Evolutionary conservation across 2,329 filamentous ascomycete genomes (phyloP).

Genomic region (Mariannaea sp.): DNA sequence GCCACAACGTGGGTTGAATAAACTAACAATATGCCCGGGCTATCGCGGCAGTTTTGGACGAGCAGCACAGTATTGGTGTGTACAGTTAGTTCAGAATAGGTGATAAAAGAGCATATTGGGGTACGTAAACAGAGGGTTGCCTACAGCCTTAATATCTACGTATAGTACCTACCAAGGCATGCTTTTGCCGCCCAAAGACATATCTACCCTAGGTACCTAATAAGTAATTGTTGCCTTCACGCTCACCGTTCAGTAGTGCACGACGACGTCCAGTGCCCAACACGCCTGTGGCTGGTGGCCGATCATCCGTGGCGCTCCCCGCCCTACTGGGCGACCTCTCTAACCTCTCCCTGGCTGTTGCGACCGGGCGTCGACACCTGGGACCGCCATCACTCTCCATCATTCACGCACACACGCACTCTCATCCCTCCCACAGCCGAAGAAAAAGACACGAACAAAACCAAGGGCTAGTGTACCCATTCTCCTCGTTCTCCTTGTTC

Average conservation of each 20-base stretch:
- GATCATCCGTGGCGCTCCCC: constrained; percentile 35
- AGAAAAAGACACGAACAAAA: constrained; percentile 6
- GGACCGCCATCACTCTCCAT: constrained; percentile 16
- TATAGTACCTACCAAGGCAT: too few relatives aligned
- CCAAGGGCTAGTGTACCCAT: background rate
- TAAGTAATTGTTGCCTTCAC: too few relatives aligned
- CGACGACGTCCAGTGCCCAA: too few relatives aligned
- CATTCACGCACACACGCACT: constrained; percentile 23
- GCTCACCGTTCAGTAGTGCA: constrained; percentile 8
- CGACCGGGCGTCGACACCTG: background rate
- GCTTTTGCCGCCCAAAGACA: too few relatives aligned
- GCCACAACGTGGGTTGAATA: background rate
- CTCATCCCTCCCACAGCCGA: constrained; percentile 22
- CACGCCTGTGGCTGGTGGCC: constrained; percentile 26
- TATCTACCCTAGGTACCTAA: too few relatives aligned
- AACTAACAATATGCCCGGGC: background rate
- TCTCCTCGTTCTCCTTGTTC: background rate
- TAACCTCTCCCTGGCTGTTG: constrained; percentile 10
- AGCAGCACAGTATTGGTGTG: too few relatives aligned
- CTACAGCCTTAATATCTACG: too few relatives aligned
- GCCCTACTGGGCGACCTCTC: constrained; percentile 26
- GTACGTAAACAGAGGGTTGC: too few relatives aligned
- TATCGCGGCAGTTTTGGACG: too few relatives aligned
- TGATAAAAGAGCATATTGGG: too few relatives aligned
- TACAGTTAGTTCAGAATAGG: too few relatives aligned